Conservation (phyloP, 208 protist genomes). For the Leishmania major region DNA sequence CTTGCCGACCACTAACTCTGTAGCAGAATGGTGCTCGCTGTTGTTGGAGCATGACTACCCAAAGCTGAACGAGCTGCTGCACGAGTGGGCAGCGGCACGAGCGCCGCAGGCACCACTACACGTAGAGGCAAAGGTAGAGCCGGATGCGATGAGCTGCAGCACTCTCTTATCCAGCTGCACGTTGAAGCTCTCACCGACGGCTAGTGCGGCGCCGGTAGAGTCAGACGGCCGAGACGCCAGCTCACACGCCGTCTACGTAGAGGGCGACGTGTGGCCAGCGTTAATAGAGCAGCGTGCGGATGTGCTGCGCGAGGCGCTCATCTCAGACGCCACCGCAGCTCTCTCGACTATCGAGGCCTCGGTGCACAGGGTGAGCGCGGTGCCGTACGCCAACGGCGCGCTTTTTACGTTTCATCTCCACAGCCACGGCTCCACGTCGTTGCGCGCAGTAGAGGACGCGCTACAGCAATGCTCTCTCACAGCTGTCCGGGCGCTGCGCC, state of each 20-base stretch:
- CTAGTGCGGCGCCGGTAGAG: neutral
- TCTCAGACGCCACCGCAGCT: neutral
- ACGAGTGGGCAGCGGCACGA: neutral
- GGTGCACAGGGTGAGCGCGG: neutral
- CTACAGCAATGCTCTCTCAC: constrained; percentile 14
- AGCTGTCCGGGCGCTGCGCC: neutral
- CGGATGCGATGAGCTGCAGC: neutral
- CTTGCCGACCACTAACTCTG: neutral
- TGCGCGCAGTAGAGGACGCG: neutral
- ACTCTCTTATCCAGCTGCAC: constrained; percentile 5
- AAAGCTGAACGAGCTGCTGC: constrained; percentile 14
- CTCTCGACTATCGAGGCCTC: neutral
- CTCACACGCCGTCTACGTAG: constrained; percentile 13
- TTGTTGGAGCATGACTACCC: constrained; percentile 21
- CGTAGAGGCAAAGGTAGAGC: neutral
- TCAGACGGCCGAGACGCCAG: neutral
- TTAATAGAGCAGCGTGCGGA: constrained; percentile 9
- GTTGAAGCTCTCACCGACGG: neutral
- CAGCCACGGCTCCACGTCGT: neutral
- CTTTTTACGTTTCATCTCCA: constrained; percentile 19
- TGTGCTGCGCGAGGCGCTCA: constrained; percentile 7
- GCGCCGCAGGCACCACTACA: neutral
- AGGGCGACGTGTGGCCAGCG: constrained; percentile 12
- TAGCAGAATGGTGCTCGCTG: neutral
- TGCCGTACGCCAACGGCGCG: neutral